Evolutionary conservation across 208 protist genomes (phyloP).

Genomic region (Paratrypanosoma confusum): DNA sequence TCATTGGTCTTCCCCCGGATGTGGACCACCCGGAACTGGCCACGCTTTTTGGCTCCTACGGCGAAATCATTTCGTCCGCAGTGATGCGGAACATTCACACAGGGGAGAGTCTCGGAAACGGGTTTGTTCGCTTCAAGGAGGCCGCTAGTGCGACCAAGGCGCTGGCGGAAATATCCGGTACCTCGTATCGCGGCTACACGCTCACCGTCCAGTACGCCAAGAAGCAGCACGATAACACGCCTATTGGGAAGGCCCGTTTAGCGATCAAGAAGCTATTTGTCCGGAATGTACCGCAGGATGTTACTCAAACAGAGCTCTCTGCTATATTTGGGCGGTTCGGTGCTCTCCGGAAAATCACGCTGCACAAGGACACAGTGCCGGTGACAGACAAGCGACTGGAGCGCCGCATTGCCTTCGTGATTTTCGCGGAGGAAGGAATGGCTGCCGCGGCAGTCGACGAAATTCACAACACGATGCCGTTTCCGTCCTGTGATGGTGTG

Average conservation of each 20-base stretch:
- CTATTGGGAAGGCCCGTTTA: constrained; percentile 45
- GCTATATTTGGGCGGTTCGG: constrained; percentile 42
- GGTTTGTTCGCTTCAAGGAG: constrained; percentile 66
- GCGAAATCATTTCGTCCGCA: constrained; percentile 43
- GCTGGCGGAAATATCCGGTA: constrained; percentile 34
- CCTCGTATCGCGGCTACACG: constrained; percentile 21
- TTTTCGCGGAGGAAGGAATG: constrained; percentile 41
- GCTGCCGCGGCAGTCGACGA: constrained; percentile 36
- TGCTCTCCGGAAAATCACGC: constrained; percentile 32
- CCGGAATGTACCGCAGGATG: constrained; percentile 66
- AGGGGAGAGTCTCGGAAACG: constrained; percentile 65
- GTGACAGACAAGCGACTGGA: constrained; percentile 6
- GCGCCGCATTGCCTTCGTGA: constrained; percentile 73
- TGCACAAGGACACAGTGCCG: constrained; percentile 62
- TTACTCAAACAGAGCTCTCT: constrained; percentile 23
- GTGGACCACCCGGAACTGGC: constrained; percentile 45
- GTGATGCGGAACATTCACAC: constrained; percentile 84
- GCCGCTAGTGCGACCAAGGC: constrained; percentile 48
- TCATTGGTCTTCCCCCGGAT: constrained; percentile 51
- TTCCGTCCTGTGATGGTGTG: constrained; percentile 32
- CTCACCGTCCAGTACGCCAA: constrained; percentile 77
- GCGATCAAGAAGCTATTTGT: constrained; percentile 77
- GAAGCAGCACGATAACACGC: constrained; percentile 67
- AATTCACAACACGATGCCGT: constrained; percentile 55
- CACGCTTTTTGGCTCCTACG: constrained; percentile 43